Evolutionary conservation across 2,329 filamentous ascomycete species (phyloP).

Genomic region (Penicillium griseofulvum): DNA sequence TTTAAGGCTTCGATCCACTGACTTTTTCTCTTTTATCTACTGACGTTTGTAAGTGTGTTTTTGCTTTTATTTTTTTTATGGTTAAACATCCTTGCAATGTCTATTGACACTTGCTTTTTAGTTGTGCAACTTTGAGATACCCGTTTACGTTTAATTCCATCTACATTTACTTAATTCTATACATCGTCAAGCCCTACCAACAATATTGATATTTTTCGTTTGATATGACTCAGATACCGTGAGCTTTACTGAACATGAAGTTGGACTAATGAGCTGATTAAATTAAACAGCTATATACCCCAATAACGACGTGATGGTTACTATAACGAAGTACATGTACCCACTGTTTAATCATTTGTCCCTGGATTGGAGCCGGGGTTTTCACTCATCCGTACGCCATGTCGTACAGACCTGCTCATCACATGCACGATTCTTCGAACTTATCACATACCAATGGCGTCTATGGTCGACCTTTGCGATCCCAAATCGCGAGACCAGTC

Average conservation of each 20-base stretch:
- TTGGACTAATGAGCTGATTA: not conserved
- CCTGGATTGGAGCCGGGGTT: conserved; percentile 28
- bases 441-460: conserved; percentile 21
- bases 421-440: conserved; percentile 28
- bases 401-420: conserved; percentile 35
- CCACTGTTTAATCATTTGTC: conserved; percentile 24
- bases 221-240: conserved; percentile 3
- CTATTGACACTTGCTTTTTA: conserved; percentile 6
- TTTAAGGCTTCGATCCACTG: conserved; percentile 21
- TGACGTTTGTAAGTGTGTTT: conserved; percentile 13
- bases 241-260: not conserved
- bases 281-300: not conserved
- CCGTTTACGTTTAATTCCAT: not conserved
- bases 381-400: conserved; percentile 33
- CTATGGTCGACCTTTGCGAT: conserved; percentile 21
- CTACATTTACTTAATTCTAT: conserved; percentile 6
- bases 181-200: not conserved
- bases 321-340: conserved; percentile 21
- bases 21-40: conserved; percentile 21
- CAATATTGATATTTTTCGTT: conserved; percentile 1
- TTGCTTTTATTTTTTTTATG: conserved; percentile 2
- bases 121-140: conserved; percentile 13
- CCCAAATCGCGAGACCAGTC: conserved; percentile 28
- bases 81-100: conserved; percentile 11
- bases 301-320: conserved; percentile 32